Evolutionary conservation across 2,329 filamentous ascomycete genomes (phyloP).

Genomic region (Arthrobotrys sinensis): DNA sequence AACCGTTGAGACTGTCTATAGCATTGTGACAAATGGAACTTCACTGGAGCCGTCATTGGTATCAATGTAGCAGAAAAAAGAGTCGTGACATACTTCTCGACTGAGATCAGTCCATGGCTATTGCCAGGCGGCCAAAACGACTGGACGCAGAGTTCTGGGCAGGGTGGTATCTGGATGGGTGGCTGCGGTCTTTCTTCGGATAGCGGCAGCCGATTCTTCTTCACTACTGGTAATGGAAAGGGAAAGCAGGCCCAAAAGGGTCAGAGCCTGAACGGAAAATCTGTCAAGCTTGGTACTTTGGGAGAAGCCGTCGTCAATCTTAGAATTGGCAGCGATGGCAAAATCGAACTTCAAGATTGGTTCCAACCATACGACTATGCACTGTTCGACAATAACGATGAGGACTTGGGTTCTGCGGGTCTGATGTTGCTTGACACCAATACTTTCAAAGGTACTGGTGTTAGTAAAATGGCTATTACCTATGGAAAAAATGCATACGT

Average conservation of each 20-base stretch:
- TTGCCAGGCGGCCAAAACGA: constrained; percentile 65
- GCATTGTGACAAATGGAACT: constrained; percentile 74
- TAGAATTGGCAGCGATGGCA: constrained; percentile 66
- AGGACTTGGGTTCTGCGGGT: constrained; percentile 70
- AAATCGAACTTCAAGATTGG: constrained; percentile 71
- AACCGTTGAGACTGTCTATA: constrained; percentile 61
- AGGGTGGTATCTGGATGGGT: constrained; percentile 68
- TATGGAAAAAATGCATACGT: constrained; percentile 70
- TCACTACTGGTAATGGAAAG: constrained; percentile 64
- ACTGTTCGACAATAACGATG: constrained; percentile 58
- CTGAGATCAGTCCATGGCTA: constrained; percentile 69
- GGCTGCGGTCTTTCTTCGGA: constrained; percentile 67
- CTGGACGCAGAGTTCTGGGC: constrained; percentile 66
- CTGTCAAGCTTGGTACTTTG: constrained; percentile 62
- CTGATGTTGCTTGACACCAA: constrained; percentile 69
- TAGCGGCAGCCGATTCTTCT: constrained; percentile 65
- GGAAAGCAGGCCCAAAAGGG: constrained; percentile 59
- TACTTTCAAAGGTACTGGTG: constrained; percentile 65
- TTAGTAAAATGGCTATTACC: constrained; percentile 65
- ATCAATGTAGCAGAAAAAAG: constrained; percentile 69
- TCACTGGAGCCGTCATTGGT: constrained; percentile 68
- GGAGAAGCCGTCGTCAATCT: constrained; percentile 67
- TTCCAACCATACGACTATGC: constrained; percentile 72
- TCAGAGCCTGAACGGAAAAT: constrained; percentile 47
- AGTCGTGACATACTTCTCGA: constrained; percentile 68